Conservation (phyloP, 2,329 filamentous ascomycete genomes). For the Cladophialophora immunda region DNA sequence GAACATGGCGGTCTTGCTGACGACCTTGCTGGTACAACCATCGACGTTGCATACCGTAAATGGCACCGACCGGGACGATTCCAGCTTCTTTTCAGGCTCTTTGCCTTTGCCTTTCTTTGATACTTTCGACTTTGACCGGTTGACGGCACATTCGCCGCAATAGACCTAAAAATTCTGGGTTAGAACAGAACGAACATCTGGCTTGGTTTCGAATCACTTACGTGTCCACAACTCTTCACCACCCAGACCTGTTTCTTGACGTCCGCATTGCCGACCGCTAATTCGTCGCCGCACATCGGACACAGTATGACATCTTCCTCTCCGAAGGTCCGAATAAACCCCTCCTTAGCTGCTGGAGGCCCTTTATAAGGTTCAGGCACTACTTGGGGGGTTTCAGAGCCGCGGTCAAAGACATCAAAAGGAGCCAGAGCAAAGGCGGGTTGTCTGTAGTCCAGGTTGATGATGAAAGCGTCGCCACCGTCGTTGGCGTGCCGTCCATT, state of each 20-base stretch:
- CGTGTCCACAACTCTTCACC: conserved; percentile 89
- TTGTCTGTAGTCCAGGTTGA: conserved; percentile 50
- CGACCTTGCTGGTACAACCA: conserved; percentile 52
- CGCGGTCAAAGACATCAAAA: conserved; percentile 34
- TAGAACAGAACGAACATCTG: conserved; percentile 13
- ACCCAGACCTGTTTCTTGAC: conserved; percentile 90
- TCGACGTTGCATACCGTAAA: conserved; percentile 56
- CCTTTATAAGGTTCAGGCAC: conserved; percentile 61
- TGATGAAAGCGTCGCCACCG: conserved; percentile 33
- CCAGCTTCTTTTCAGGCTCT: conserved; percentile 42
- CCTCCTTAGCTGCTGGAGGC: conserved; percentile 71
- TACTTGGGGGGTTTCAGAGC: conserved; percentile 38
- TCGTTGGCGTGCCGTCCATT: conserved; percentile 32
- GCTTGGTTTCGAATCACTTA: conserved; percentile 58
- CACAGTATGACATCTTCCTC: conserved; percentile 81
- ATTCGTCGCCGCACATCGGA: conserved; percentile 83
- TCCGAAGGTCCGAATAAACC: conserved; percentile 80
- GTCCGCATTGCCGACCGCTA: conserved; percentile 74
- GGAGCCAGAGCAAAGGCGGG: conserved; percentile 53
- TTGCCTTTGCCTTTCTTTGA: conserved; percentile 44
- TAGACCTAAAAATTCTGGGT: conserved; percentile 51
- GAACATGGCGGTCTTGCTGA: conserved; percentile 52
- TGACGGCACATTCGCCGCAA: conserved; percentile 56
- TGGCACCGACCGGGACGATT: conserved; percentile 45
- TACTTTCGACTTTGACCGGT: conserved; percentile 46